Percentiles rank a stretch among this genome's conserved stretches.
Conservation (phyloP, 164 flowering plant genomes). For the Nymphaea colorata region DNA sequence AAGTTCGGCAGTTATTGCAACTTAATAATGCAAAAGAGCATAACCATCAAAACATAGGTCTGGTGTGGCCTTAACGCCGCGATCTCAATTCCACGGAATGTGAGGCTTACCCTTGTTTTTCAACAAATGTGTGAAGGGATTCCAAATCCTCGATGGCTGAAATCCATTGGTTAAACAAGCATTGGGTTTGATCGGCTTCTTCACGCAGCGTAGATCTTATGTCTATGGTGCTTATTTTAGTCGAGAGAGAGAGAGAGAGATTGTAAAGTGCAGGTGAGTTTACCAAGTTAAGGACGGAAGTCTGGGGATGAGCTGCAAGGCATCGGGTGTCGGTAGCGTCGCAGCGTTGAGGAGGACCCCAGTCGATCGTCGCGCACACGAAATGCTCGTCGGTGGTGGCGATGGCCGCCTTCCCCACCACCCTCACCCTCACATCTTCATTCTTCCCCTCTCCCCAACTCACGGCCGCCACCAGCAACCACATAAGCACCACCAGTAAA, state of each 20-base stretch:
- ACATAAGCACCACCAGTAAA: not conserved
- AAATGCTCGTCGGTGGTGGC: constrained; percentile 21
- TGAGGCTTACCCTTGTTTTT: too few species aligned
- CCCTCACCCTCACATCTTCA: constrained; percentile 15
- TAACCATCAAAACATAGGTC: too few species aligned
- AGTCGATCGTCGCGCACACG: constrained; percentile 35
- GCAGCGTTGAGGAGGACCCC: constrained; percentile 36
- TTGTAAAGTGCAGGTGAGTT: not conserved
- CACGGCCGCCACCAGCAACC: not conserved
- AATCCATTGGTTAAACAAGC: too few species aligned
- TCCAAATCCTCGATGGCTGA: too few species aligned
- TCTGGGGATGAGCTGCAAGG: constrained; percentile 11
- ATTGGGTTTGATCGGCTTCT: too few species aligned
- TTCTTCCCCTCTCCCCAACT: not conserved
- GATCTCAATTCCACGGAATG: too few species aligned
- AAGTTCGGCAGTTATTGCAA: too few species aligned
- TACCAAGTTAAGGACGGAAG: constrained; percentile 21
- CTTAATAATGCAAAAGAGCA: too few species aligned
- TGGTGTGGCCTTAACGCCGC: too few species aligned
- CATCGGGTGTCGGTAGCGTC: constrained; percentile 23
- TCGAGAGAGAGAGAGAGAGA: not conserved
- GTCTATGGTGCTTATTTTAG: too few species aligned
- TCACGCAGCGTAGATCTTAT: too few species aligned
- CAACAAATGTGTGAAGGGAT: too few species aligned
- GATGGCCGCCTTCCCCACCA: constrained; percentile 8